Percentiles rank a stretch among this genome's conserved stretches.
phyloP scores from a whole-genome alignment of 1,284 basidiomycete species.

The Trametes polyzona region DNA sequence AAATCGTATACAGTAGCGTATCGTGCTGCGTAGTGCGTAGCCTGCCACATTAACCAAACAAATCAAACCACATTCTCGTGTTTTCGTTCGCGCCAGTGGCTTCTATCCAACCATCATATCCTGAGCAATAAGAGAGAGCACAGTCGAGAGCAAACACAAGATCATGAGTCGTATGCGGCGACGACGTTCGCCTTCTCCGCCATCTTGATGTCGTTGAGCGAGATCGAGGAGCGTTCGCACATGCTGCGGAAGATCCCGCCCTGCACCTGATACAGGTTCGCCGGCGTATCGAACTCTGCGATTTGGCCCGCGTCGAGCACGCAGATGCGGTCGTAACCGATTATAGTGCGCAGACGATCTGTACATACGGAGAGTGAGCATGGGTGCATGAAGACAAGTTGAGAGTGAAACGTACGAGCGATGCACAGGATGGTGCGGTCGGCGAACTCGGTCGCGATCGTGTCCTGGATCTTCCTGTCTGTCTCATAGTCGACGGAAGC shows the following conservation, averaged over 20 bases:
- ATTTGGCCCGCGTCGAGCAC: conserved; percentile 76
- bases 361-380: conserved; percentile 4
- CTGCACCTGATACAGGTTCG: conserved; percentile 56
- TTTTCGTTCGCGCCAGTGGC: background rate
- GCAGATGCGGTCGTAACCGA: conserved; percentile 76
- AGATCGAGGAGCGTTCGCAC: conserved; percentile 73
- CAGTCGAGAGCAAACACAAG: background rate
- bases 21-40: no score
- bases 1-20: background rate
- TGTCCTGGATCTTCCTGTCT: conserved; percentile 83
- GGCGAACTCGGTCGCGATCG: conserved; percentile 82
- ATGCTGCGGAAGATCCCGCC: conserved; percentile 74
- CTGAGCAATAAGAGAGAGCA: background rate
- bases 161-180: conserved; percentile 10
- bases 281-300: conserved; percentile 75
- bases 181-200: conserved; percentile 39
- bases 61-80: no score
- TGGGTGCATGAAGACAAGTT: background rate
- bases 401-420: conserved; percentile 54
- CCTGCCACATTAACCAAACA: no score
- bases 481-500: conserved; percentile 85
- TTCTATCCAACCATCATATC: background rate
- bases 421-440: conserved; percentile 84
- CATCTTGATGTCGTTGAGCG: conserved; percentile 62
- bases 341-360: conserved; percentile 78